Base-by-base conservation (phyloP, 352 stramenopile genomes). In the Globisporangium ultimum region DNA sequence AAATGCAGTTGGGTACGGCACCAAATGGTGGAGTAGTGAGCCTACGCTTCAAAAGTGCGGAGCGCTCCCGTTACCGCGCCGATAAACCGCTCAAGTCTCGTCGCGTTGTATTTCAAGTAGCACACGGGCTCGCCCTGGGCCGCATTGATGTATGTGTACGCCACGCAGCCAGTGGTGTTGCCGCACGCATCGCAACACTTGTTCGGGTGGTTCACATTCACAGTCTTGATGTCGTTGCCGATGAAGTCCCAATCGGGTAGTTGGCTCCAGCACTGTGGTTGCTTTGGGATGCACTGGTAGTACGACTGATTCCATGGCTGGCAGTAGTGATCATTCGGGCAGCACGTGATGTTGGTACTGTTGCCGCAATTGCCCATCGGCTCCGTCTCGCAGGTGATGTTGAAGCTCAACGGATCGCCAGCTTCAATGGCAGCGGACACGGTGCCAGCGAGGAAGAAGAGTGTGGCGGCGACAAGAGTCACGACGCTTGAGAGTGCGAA, bases 211-310 rank as follows among this genome's bases (percentile, higher is more conserved):
- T 75, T 12, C 7, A 64, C 70, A 22, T 69, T 69, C 21, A 79
- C 62, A 2, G 66, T 73, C 40, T 65, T 66, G 57, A 86, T 58
- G 52, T 80, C 70, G 21, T 68, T 72, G 36, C 76, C 76, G 58
- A 72, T 70, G 38, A 86, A 81, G 52, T 87, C 76, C 48, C 71
- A 68, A 48, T 72, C 60, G 1, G 68, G 74, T 28, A 71, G 72
- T 32, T 78, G 70, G 12, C 63, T 63, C 28, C 62, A 49, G 51
- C 72, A 81, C 59, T 78, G 58, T n/a, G 61, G 57, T 2, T 69
- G 72, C 32, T 68, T 51, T n/a, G 66, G 56, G 18, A 77, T 11
- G 46, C 70, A 81, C 70, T 81, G 67, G 59, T 76, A 80, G 58
- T 67, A 74, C 28, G 55, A 62, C 21, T 62, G 13, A 12, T 58